Percentiles rank a stretch among this genome's conserved stretches.
Evolutionary conservation across 2,329 filamentous ascomycete species (phyloP).

Genomic region (Lachnellula cervina): DNA sequence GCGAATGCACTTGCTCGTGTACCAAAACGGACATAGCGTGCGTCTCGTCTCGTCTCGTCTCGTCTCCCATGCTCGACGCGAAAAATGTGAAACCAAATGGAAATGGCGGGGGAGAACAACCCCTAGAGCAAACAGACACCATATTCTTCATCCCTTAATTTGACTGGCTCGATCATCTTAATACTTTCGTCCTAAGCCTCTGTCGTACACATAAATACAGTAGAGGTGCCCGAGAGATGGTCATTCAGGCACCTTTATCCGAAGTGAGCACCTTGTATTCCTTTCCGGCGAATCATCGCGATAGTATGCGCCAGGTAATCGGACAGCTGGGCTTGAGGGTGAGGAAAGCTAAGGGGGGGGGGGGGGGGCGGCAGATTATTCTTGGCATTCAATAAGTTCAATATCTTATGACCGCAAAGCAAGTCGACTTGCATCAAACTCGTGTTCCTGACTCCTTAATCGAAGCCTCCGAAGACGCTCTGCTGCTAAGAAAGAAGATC

Average conservation of each 20-base stretch:
- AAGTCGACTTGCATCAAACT: slow-evolving; percentile 7
- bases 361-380: background rate
- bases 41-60: background rate
- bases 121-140: slow-evolving; percentile 8
- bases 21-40: slow-evolving; percentile 1
- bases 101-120: slow-evolving; percentile 17
- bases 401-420: slow-evolving; percentile 14
- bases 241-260: slow-evolving; percentile 21
- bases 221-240: slow-evolving; percentile 3
- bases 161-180: slow-evolving; percentile 12
- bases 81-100: slow-evolving; percentile 18
- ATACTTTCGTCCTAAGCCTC: slow-evolving; percentile 17
- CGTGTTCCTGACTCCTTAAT: slow-evolving; percentile 12
- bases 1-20: background rate
- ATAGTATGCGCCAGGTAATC: background rate
- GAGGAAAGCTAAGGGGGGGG: too few relatives aligned
- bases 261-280: slow-evolving; percentile 8
- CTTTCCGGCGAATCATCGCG: slow-evolving; percentile 20
- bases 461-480: slow-evolving; percentile 27
- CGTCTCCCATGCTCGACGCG: slow-evolving; percentile 4
- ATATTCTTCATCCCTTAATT: slow-evolving; percentile 6
- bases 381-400: slow-evolving; percentile 13
- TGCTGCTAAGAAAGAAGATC: slow-evolving; percentile 38
- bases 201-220: slow-evolving; percentile 5
- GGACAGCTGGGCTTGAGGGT: too few relatives aligned